Evolutionary conservation across 805 yeast genomes (phyloP).

Genomic region (Yarrowia yakushimensis): DNA sequence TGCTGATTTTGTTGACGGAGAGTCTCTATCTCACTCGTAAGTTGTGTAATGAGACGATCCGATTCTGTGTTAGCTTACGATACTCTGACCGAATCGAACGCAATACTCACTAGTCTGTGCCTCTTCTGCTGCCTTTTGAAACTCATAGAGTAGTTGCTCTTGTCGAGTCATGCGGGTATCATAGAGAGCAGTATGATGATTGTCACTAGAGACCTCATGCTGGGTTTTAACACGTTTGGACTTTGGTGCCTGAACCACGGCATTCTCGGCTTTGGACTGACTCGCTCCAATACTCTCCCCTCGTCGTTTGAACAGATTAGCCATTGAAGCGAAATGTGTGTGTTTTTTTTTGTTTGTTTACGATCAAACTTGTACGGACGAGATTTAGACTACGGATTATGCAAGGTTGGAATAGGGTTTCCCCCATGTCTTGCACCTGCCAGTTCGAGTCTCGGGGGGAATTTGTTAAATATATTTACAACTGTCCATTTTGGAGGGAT

Average conservation of each 20-base stretch:
- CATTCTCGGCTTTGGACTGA: background rate
- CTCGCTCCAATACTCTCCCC: background rate
- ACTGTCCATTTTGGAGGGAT: background rate
- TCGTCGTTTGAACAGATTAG: conserved; percentile 1
- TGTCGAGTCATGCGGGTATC: conserved; percentile 11
- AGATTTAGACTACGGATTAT: conserved; percentile 9
- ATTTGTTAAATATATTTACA: conserved; percentile 13
- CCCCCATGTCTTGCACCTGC: background rate
- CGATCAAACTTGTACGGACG: background rate
- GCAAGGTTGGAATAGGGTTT: background rate
- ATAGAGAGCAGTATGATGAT: background rate
- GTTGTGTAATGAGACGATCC: background rate
- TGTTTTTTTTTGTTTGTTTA: conserved; percentile 21
- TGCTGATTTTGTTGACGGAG: background rate
- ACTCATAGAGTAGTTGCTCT: conserved; percentile 9
- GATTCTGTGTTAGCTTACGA: conserved; percentile 16
- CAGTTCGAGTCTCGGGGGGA: background rate
- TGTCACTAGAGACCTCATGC: background rate
- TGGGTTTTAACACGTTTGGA: background rate
- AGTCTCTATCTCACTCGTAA: background rate
- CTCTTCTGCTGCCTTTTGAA: conserved; percentile 9
- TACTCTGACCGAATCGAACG: too few relatives aligned
- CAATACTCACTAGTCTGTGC: conserved; percentile 12
- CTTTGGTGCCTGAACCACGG: background rate
- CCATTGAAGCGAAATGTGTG: background rate